Percentiles rank a stretch among this genome's conserved stretches.
phyloP scores from a whole-genome alignment of 139 green algal species.

The Tetratostichococcus sp. region DNA sequence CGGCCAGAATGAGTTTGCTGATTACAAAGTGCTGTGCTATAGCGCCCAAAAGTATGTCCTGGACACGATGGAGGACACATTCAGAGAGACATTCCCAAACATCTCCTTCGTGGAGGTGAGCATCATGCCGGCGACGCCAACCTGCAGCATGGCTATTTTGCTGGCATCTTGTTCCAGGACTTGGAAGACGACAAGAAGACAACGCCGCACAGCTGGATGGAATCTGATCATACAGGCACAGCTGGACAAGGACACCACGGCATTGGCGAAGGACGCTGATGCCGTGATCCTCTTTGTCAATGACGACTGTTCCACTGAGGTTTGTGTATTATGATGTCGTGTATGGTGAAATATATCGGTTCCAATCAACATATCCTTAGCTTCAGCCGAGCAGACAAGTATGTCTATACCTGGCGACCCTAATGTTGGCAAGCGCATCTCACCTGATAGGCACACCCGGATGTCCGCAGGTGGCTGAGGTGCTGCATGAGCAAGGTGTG shows the following conservation, averaged over 20 bases:
- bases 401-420: not conserved
- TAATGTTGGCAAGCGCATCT: too few species aligned
- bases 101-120: slow-evolving; percentile 26
- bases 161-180: not conserved
- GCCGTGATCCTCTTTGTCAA: slow-evolving; percentile 71
- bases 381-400: too few species aligned
- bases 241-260: slow-evolving; percentile 44
- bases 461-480: slow-evolving; percentile 32
- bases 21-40: not conserved
- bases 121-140: not conserved
- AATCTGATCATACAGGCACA: slow-evolving; percentile 20
- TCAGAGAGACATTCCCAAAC: slow-evolving; percentile 15
- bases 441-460: too few species aligned
- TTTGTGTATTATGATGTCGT: not conserved
- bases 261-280: slow-evolving; percentile 39
- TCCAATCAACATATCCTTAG: too few species aligned
- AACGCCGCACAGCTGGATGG: too few species aligned
- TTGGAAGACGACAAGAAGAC: too few species aligned
- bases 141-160: not conserved
- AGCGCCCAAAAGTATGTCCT: slow-evolving; percentile 21
- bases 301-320: slow-evolving; percentile 41
- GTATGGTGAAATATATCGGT: too few species aligned
- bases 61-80: slow-evolving; percentile 17
- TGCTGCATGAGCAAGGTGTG: slow-evolving; percentile 51
- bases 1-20: not conserved